phyloP scores from a whole-genome alignment of 257 asterid genomes.

The Rubia yunnanensis region DNA sequence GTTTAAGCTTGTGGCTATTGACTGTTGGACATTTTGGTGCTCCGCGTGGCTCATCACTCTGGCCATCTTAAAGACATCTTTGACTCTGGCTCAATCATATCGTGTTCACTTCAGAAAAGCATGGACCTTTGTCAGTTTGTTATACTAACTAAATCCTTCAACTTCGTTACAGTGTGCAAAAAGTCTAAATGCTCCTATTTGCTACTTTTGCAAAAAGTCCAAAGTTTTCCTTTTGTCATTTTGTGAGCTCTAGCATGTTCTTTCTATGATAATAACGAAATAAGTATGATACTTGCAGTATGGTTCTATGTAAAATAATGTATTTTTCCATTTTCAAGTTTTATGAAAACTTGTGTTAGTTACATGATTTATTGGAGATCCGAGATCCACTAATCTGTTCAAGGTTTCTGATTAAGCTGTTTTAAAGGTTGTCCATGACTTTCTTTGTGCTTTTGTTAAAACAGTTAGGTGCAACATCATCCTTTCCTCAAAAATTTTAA shows the following conservation, averaged over 20 bases:
- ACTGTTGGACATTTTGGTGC: neutral
- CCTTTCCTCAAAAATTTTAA: neutral
- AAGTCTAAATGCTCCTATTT: no score
- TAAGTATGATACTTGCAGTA: neutral
- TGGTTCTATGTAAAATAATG: neutral
- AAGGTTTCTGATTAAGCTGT: neutral
- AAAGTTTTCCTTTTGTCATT: neutral
- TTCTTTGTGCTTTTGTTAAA: neutral
- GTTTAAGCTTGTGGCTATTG: neutral
- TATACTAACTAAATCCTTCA: neutral
- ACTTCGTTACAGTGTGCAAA: neutral
- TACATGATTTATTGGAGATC: neutral
- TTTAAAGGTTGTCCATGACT: neutral
- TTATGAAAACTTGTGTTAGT: neutral
- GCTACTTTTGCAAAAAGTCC: neutral
- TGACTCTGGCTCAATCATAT: neutral
- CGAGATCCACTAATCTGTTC: neutral
- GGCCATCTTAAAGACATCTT: neutral
- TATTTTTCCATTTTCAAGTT: neutral
- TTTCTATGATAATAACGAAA: neutral
- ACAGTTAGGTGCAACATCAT: neutral
- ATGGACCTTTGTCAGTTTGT: neutral
- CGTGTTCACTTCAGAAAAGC: neutral
- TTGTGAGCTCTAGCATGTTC: neutral
- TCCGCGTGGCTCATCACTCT: neutral